Conservation (phyloP, 2,329 filamentous ascomycete genomes). For the Zarea fungicola region DNA sequence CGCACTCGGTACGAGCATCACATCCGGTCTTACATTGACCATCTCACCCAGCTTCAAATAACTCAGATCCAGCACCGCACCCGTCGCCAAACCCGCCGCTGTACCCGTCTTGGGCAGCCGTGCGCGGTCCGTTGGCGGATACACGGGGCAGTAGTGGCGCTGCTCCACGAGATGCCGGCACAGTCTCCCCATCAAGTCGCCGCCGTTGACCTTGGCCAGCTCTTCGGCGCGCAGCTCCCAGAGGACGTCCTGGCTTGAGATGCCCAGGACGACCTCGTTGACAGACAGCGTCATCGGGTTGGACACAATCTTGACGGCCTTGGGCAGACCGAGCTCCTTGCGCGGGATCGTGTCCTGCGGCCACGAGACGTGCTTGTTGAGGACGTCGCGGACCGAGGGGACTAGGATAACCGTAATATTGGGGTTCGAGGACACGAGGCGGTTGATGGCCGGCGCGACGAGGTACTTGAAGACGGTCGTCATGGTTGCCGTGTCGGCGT, state of each 20-base stretch:
- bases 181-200: conserved; percentile 63
- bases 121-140: conserved; percentile 69
- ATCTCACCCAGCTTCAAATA: conserved; percentile 90
- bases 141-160: conserved; percentile 84
- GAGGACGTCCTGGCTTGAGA: conserved; percentile 79
- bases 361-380: conserved; percentile 82
- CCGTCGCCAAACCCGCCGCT: conserved; percentile 56
- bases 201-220: conserved; percentile 28
- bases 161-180: conserved; percentile 80
- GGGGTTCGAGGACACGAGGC: conserved; percentile 65
- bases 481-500: conserved; percentile 76
- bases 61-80: conserved; percentile 73
- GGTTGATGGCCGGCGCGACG: conserved; percentile 67
- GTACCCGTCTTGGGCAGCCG: conserved; percentile 61
- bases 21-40: conserved; percentile 77
- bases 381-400: conserved; percentile 76
- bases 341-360: conserved; percentile 59
- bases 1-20: conserved; percentile 76
- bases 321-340: conserved; percentile 73
- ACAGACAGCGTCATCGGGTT: conserved; percentile 87
- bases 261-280: conserved; percentile 79
- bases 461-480: conserved; percentile 76
- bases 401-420: conserved; percentile 73
- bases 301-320: conserved; percentile 69
- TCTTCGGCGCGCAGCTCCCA: conserved; percentile 78